Base-by-base conservation (phyloP, 805 yeast species). In the Metschnikowia cerradonensis region DNA sequence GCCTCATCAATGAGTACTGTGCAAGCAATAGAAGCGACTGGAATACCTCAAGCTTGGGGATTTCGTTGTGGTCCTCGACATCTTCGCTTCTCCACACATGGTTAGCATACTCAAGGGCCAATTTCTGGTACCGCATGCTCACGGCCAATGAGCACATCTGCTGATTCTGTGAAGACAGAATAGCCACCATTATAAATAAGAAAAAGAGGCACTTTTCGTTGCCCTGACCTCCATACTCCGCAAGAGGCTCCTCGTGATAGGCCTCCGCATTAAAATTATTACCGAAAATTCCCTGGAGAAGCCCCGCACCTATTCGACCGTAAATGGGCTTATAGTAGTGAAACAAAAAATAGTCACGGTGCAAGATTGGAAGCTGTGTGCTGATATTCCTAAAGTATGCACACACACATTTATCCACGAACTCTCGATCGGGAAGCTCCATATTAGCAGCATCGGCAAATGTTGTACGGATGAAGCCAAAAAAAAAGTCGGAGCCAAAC, bases 1-100 rank as follows among this genome's bases (percentile, higher is more conserved):
- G 60, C 34, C 62, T 41, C 62, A 59, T 57, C 32, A 57, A 36
- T 5, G 62, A 57, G 47, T 55, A 57, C 33, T 52, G 59, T 1
- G 60, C 47, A 33, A 59, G 48, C n/a, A 59, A 46, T 17, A 57
- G 41, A n/a, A 57, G 41, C 20, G 57, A 45, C 41, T 57, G 62
- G 13, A 57, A 37, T 49, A 55, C 52, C 45, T 59, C 62, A 6
- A 57, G 48, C 20, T 48, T 50, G 13, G 39, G 30, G 30, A 52
- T 30, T 17, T 54, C 56, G 6, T 42, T 39, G 13, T 13, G 23
- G 13, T 45, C 52, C 23, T 2, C 11, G 3, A 40, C 32, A 22
- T 34, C 40, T 14, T 22, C 41, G n/a, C 33, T 37, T 22, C 41
- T 30, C 61, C 61, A 57, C 6, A 57, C 38, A 6, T 34, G 20